Conservation (phyloP, 202 grass and related monocot genomes). For the Panicum virgatum region DNA sequence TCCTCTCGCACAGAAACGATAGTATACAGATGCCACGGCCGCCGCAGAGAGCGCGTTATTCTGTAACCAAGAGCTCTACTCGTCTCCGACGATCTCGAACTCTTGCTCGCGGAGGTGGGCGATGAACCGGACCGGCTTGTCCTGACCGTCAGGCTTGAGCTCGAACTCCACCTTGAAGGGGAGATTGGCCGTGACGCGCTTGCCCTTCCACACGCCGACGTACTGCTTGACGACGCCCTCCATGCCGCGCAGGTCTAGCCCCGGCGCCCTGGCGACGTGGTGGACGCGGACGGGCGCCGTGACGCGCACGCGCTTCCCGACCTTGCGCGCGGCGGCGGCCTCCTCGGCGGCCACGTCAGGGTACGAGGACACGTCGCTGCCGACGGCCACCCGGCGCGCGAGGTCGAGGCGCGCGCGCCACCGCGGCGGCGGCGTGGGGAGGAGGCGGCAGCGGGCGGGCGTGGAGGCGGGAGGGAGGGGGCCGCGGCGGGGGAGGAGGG, state of each 20-base stretch:
- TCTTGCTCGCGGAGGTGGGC: slow-evolving; percentile 88
- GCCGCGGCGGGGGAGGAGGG: slow-evolving; percentile 5
- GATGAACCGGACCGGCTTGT: slow-evolving; percentile 71
- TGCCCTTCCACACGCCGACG: slow-evolving; percentile 74
- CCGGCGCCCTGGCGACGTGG: slow-evolving; percentile 82
- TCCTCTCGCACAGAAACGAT: slow-evolving; percentile 14
- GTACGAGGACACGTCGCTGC: slow-evolving; percentile 46
- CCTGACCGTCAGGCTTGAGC: slow-evolving; percentile 55
- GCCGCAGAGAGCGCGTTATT: slow-evolving; percentile 32
- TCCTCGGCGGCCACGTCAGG: slow-evolving; percentile 52
- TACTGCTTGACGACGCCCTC: slow-evolving; percentile 89
- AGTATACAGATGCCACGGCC: slow-evolving; percentile 35
- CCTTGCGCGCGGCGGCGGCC: slow-evolving; percentile 48
- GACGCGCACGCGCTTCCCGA: slow-evolving; percentile 76
- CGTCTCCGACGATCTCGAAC: slow-evolving; percentile 74
- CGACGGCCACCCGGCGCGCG: slow-evolving; percentile 57
- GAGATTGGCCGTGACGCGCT: slow-evolving; percentile 76
- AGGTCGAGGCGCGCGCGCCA: slow-evolving; percentile 33
- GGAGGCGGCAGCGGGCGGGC: slow-evolving; percentile 29
- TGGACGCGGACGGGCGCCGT: slow-evolving; percentile 68
- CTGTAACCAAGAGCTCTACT: slow-evolving; percentile 20
- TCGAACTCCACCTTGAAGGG: slow-evolving; percentile 84
- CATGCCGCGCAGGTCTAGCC: slow-evolving; percentile 70
- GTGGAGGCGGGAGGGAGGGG: slow-evolving; percentile 17
- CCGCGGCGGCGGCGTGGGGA: slow-evolving; percentile 7